Percentiles rank a stretch among this genome's conserved stretches.
phyloP scores from a whole-genome alignment of 2,329 filamentous ascomycete species.

The Diaporthe vaccinii region DNA sequence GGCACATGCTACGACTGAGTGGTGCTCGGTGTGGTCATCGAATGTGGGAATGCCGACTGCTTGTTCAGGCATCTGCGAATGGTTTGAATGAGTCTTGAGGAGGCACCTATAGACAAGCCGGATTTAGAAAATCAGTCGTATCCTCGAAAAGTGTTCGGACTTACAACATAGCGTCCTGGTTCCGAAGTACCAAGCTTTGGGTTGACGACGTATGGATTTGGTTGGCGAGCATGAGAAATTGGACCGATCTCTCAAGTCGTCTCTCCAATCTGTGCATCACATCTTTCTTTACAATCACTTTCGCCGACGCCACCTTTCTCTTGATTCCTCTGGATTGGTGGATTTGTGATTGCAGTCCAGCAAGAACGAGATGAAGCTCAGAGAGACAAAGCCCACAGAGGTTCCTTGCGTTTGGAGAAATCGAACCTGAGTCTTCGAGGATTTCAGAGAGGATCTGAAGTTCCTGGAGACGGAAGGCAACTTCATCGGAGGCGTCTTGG shows the following conservation, averaged over 20 bases:
- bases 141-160: fast-evolving
- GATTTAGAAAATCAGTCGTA: background rate
- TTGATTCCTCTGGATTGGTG: background rate
- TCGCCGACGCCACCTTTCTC: background rate
- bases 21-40: background rate
- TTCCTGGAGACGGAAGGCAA: background rate
- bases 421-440: background rate
- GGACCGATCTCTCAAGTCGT: background rate
- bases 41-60: background rate
- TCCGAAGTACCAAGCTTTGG: background rate
- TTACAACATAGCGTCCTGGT: background rate
- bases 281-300: background rate
- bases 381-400: background rate
- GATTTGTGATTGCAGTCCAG: background rate
- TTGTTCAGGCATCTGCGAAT: background rate
- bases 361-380: background rate
- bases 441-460: background rate
- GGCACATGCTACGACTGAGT: background rate
- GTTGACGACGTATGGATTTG: background rate
- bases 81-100: background rate
- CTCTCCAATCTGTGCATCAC: background rate
- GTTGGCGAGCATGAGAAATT: background rate
- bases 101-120: background rate
- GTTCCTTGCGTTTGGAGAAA: background rate
- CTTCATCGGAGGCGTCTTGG: background rate